These are phyloP conservation scores for Intubia oerlemansii DNA, from an alignment of 2,329 filamentous ascomycete genomes.

Conservation along the genomic window DNA sequence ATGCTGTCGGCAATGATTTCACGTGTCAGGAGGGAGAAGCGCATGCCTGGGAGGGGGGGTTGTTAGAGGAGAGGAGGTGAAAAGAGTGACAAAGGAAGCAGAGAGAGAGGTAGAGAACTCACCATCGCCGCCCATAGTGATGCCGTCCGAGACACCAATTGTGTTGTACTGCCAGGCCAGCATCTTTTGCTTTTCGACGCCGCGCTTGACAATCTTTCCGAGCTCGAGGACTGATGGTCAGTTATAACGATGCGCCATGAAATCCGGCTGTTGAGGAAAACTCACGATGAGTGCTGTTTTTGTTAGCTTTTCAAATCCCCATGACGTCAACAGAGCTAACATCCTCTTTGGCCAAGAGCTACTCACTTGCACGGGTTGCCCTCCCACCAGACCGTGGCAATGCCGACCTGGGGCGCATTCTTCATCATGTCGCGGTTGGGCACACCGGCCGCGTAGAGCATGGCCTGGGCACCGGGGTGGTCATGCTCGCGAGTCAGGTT, in stretches of 20 bases:
- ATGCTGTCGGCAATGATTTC: slow-evolving; percentile 91
- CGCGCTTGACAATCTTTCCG: slow-evolving; percentile 68
- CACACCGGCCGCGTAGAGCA: slow-evolving; percentile 87
- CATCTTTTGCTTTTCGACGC: slow-evolving; percentile 66
- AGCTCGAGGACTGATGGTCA: slow-evolving; percentile 79
- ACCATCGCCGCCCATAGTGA: slow-evolving; percentile 91
- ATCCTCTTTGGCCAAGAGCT: too few species aligned
- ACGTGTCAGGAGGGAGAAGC: slow-evolving; percentile 74
- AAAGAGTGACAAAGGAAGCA: too few species aligned
- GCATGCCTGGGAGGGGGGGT: too few species aligned
- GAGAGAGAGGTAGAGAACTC: too few species aligned
- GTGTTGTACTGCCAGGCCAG: slow-evolving; percentile 91
- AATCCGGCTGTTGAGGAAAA: too few species aligned
- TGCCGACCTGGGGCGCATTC: slow-evolving; percentile 71
- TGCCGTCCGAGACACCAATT: slow-evolving; percentile 71
- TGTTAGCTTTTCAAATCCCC: too few species aligned
- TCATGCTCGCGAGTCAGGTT: slow-evolving; percentile 70
- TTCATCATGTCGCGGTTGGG: slow-evolving; percentile 72
- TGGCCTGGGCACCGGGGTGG: slow-evolving; percentile 82
- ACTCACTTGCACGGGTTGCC: slow-evolving; percentile 87
- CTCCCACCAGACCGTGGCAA: slow-evolving; percentile 93
- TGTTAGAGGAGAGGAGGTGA: too few species aligned
- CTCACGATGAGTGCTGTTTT: slow-evolving; percentile 1
- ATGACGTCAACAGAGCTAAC: too few species aligned
- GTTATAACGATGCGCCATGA: too few species aligned